phyloP scores from a whole-genome alignment of 2,329 filamentous ascomycete genomes.

The Curvularia spicifera region DNA sequence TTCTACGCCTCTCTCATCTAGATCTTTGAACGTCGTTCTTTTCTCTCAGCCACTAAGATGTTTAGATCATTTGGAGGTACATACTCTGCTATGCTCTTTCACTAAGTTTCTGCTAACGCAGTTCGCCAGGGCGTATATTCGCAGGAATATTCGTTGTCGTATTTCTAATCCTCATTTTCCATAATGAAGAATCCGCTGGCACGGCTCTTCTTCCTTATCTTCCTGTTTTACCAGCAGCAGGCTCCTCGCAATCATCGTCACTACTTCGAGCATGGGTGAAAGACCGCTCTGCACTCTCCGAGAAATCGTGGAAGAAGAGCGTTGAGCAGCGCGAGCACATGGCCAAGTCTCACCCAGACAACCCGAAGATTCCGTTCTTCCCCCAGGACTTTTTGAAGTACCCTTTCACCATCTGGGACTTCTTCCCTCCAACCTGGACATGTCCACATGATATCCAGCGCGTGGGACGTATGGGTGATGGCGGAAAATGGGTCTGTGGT shows the following conservation, averaged over 20 bases:
- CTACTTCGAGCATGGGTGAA: constrained; percentile 33
- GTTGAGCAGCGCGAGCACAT: constrained; percentile 37
- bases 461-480: constrained; percentile 41
- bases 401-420: constrained; percentile 45
- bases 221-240: constrained; percentile 25
- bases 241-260: constrained; percentile 21
- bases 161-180: constrained; percentile 35
- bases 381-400: constrained; percentile 41
- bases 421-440: constrained; percentile 43
- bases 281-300: constrained; percentile 40
- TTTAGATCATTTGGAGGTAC: constrained; percentile 32
- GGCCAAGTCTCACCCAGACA: constrained; percentile 34
- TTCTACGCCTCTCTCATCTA: constrained; percentile 5
- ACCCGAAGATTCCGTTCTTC: constrained; percentile 42
- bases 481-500: constrained; percentile 46
- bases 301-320: constrained; percentile 40
- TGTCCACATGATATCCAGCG: constrained; percentile 45
- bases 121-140: constrained; percentile 26
- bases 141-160: constrained; percentile 32
- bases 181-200: constrained; percentile 31
- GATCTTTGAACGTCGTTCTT: constrained; percentile 6
- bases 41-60: constrained; percentile 17
- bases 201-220: constrained; percentile 34
- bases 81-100: background rate
- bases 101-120: constrained; percentile 8